A percentile compares a stretch with the other conserved stretches of the same genome.
These are phyloP conservation scores for Coleophoma crateriformis DNA, from an alignment of 2,329 filamentous ascomycete species.

Conservation along the genomic window DNA sequence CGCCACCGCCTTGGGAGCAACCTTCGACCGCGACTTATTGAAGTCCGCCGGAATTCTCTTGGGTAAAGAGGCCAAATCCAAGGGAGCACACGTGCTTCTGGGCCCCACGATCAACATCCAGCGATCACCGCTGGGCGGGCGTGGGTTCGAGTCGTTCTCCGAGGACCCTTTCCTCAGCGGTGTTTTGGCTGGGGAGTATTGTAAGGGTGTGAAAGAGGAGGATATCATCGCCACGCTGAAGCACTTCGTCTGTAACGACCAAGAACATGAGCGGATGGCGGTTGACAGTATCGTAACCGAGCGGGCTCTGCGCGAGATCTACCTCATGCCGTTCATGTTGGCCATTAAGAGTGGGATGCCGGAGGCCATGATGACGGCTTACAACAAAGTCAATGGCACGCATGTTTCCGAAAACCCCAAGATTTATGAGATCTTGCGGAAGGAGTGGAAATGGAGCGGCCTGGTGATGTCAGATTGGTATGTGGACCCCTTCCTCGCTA, in stretches of 20 bases:
- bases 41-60: constrained; percentile 44
- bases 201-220: constrained; percentile 49
- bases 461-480: constrained; percentile 57
- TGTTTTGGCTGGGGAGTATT: constrained; percentile 46
- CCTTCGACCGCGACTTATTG: constrained; percentile 49
- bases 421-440: constrained; percentile 43
- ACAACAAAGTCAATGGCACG: constrained; percentile 53
- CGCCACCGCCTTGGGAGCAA: constrained; percentile 50
- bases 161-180: constrained; percentile 54
- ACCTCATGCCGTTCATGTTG: constrained; percentile 50
- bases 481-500: constrained; percentile 10
- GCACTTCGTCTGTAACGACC: constrained; percentile 58
- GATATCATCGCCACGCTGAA: constrained; percentile 51
- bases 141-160: constrained; percentile 53
- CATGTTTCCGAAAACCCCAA: constrained; percentile 49
- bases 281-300: constrained; percentile 50
- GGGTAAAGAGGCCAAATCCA: constrained; percentile 47
- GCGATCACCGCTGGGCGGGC: constrained; percentile 51
- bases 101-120: constrained; percentile 62
- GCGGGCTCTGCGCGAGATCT: constrained; percentile 52
- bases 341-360: constrained; percentile 42
- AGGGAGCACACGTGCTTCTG: constrained; percentile 52
- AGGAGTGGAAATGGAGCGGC: constrained; percentile 53
- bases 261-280: constrained; percentile 51
- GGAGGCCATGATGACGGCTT: constrained; percentile 52